phyloP scores from a whole-genome alignment of 2,329 filamentous ascomycete species.

The Neofusicoccum cordaticola region DNA sequence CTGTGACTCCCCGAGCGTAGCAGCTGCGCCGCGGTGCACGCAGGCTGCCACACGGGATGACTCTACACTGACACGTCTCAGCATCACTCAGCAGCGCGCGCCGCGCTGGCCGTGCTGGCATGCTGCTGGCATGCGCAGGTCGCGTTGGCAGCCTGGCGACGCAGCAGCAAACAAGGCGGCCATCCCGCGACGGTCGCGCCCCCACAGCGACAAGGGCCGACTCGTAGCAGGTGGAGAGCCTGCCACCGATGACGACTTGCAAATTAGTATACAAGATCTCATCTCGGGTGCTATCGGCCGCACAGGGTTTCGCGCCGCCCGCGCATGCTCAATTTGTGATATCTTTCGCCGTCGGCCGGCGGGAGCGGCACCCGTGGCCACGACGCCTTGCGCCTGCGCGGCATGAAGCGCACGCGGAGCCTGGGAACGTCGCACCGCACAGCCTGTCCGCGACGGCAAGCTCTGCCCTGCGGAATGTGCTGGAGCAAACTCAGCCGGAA shows the following conservation, averaged over 20 bases:
- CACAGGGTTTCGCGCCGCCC: too few species aligned
- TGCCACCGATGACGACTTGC: too few species aligned
- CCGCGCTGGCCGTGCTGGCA: background rate
- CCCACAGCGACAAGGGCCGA: too few species aligned
- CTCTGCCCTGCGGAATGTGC: too few species aligned
- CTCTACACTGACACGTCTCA: slow-evolving; percentile 1
- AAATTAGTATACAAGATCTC: background rate
- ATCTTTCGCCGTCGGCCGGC: background rate
- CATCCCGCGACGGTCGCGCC: too few species aligned
- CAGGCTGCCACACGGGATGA: background rate
- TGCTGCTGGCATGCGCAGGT: background rate
- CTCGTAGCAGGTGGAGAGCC: too few species aligned
- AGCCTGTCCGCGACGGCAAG: background rate
- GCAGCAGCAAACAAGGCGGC: background rate
- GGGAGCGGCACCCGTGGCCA: too few species aligned
- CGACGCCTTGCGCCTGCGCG: background rate
- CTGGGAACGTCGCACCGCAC: background rate
- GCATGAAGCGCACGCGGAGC: background rate
- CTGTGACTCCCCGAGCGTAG: background rate
- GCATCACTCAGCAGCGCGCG: background rate
- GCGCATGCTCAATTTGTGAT: background rate
- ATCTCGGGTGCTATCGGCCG: background rate
- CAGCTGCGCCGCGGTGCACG: background rate
- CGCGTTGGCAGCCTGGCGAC: background rate
- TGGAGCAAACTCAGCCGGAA: too few species aligned